These are phyloP conservation scores for Cladosporium sphaerospermum DNA, from an alignment of 2,329 filamentous ascomycete species.

Conservation along the genomic window DNA sequence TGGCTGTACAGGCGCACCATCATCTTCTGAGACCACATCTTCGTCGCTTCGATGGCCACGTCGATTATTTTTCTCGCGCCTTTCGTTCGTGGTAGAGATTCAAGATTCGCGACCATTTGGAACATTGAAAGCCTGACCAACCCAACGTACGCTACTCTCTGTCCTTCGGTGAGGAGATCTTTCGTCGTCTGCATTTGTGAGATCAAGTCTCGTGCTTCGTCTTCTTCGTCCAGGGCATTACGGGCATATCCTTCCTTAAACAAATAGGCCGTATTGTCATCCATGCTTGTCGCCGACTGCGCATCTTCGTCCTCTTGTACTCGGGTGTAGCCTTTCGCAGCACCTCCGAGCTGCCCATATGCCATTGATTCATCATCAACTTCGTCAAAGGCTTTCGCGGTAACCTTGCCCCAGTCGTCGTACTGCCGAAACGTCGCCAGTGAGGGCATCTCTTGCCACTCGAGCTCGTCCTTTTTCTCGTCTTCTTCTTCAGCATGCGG, in stretches of 20 bases:
- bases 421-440: slow-evolving; percentile 92
- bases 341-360: slow-evolving; percentile 75
- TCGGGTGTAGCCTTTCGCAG: slow-evolving; percentile 89
- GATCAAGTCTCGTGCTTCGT: slow-evolving; percentile 69
- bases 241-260: slow-evolving; percentile 66
- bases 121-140: slow-evolving; percentile 76
- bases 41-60: slow-evolving; percentile 67
- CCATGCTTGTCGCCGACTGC: slow-evolving; percentile 89
- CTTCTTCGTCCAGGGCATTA: slow-evolving; percentile 58
- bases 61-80: slow-evolving; percentile 66
- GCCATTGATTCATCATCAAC: slow-evolving; percentile 62
- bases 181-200: slow-evolving; percentile 95
- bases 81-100: slow-evolving; percentile 56
- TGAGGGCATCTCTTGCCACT: slow-evolving; percentile 92
- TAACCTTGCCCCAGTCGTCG: slow-evolving; percentile 81
- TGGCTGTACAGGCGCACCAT: slow-evolving; percentile 92
- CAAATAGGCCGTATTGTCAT: slow-evolving; percentile 92
- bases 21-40: slow-evolving; percentile 98
- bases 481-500: slow-evolving; percentile 48
- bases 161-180: slow-evolving; percentile 86
- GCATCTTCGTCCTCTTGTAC: slow-evolving; percentile 95
- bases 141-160: slow-evolving; percentile 93
- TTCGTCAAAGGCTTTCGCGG: slow-evolving; percentile 72
- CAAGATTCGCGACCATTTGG: slow-evolving; percentile 65
- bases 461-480: slow-evolving; percentile 56